These are phyloP conservation scores for Oryza glumipatula DNA, from an alignment of 176 grass and related monocot genomes.

Conservation along the genomic window DNA sequence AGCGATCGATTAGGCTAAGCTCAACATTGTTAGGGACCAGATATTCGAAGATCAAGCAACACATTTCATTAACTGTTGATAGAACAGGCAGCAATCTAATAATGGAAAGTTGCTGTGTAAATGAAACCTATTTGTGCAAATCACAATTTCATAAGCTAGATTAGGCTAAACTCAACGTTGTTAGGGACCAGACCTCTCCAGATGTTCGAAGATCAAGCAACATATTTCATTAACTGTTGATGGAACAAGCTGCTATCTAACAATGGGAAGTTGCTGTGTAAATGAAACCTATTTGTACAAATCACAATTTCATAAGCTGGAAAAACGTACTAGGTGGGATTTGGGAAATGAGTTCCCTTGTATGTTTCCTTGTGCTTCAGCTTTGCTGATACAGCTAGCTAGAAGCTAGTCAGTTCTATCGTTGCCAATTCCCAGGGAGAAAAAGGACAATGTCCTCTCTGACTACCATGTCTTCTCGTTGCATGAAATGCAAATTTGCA, in stretches of 20 bases:
- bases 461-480: not conserved
- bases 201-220: slow-evolving; percentile 18
- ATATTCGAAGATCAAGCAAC: slow-evolving; percentile 15
- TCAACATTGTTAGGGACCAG: not conserved
- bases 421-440: slow-evolving; percentile 3
- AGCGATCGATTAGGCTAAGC: not conserved
- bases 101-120: not conserved
- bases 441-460: not conserved
- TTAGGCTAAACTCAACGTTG: not conserved
- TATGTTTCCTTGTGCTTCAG: not conserved
- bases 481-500: slow-evolving; percentile 8
- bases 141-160: slow-evolving; percentile 10
- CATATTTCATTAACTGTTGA: not conserved
- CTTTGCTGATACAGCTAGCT: slow-evolving; percentile 5
- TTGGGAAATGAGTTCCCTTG: not conserved
- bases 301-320: slow-evolving; percentile 13
- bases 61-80: not conserved
- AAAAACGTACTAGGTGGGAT: not conserved
- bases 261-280: not conserved
- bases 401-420: not conserved
- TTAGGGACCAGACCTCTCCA: no score
- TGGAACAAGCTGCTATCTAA: slow-evolving; percentile 1
- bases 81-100: not conserved
- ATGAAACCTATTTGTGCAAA: not conserved
- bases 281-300: slow-evolving; percentile 1